Evolutionary conservation across 352 stramenopile genomes (phyloP).

Genomic region (Blastocystis sp.): DNA sequence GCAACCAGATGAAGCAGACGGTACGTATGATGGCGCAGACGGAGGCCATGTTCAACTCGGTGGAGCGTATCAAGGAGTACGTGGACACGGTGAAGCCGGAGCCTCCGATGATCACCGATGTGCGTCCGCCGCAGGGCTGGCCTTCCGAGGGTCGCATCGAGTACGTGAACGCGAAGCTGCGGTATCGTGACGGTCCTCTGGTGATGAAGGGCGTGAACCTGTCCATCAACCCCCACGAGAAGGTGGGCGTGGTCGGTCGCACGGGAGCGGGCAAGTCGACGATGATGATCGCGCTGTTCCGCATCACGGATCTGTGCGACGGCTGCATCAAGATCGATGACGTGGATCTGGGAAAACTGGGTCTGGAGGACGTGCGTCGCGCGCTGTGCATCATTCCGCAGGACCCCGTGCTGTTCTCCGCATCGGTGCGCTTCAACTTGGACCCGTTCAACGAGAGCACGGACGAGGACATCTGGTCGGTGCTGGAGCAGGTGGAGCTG

Average conservation of each 20-base stretch:
- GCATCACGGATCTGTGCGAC: constrained; percentile 76
- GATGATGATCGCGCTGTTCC: constrained; percentile 79
- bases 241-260: constrained; percentile 79
- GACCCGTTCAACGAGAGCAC: constrained; percentile 67
- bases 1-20: background rate
- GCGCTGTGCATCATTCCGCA: constrained; percentile 73
- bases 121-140: constrained; percentile 66
- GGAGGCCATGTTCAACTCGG: constrained; percentile 64
- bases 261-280: constrained; percentile 75
- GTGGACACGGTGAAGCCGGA: constrained; percentile 60
- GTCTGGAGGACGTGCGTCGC: constrained; percentile 66
- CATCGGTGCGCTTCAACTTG: constrained; percentile 73
- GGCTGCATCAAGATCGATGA: constrained; percentile 77
- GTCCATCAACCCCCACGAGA: constrained; percentile 67
- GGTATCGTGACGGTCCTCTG: constrained; percentile 61
- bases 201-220: constrained; percentile 64
- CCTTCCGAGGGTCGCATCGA: constrained; percentile 67
- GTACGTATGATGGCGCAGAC: background rate
- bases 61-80: constrained; percentile 78
- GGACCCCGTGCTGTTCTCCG: constrained; percentile 70
- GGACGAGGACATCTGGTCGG: constrained; percentile 60
- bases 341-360: constrained; percentile 60
- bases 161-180: constrained; percentile 68
- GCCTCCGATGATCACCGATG: constrained; percentile 4
- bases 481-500: constrained; percentile 57